Base-by-base conservation (phyloP, 305 asterid genomes). In the Nicotiana rustica region DNA sequence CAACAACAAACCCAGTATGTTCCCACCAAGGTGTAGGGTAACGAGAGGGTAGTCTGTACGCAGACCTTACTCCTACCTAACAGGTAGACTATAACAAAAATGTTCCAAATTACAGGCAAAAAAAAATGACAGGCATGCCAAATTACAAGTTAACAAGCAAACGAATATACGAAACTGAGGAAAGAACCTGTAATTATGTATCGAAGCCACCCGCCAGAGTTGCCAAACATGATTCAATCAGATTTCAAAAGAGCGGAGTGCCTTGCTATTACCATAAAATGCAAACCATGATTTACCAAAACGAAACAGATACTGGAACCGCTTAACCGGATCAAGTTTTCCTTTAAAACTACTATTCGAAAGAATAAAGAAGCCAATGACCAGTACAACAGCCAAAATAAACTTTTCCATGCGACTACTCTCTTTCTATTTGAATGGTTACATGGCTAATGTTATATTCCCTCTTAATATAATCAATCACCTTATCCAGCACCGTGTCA, bases 371-470 rank as follows among this genome's bases (percentile, higher is more conserved):
- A 76, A 76, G 80, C 10, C 17, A 55, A 75, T 25, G 49, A 76
- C 80, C 17, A 75, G 65, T 52, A 52, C 47, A 75, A 75, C 19
- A 19, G 60, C 9, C 33, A 18, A 79, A 12, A 60, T 15, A 70
- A 67, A 67, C 36, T 21, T 29, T 57, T 52, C 75, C 83, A 64
- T 60, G 67, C 7, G 65, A 64, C 79, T 87, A 85, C 78, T 91
- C 97, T 87, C 97, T 89, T 68, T 95, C 98, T 33, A 95, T 93
- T 84, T 95, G 97, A 82, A 95, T 90, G 0, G 98, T 95, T n/a
- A 95, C 97, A 35, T 95, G 98, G 65, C 94, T 93, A 41, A 95
- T 95, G 85, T 93, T 95, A 81, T 91, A 91, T 47, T 95, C 97
- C 85, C 95, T 91, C 89, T 80, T 90, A 82, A 95, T 93, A 78